A percentile compares a stretch with the other conserved stretches of the same genome.
Evolutionary conservation across 2,329 filamentous ascomycete genomes (phyloP).

Genomic region (Aspergillus bombycis): DNA sequence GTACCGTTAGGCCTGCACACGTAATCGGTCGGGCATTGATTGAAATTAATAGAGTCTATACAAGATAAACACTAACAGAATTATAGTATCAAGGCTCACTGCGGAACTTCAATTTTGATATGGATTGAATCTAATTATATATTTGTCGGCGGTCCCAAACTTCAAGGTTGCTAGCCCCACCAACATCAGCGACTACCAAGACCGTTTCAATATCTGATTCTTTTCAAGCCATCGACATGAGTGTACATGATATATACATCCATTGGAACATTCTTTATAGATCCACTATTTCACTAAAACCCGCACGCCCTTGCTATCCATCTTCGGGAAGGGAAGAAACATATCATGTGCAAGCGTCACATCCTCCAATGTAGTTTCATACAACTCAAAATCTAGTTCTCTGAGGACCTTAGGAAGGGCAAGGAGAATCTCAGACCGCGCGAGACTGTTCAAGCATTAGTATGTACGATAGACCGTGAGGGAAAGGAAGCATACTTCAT

Average conservation of each 20-base stretch:
- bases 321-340: constrained; percentile 23
- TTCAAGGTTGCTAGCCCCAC: too few species aligned
- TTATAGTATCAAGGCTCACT: too few species aligned
- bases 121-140: too few species aligned
- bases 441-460: constrained; percentile 27
- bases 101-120: too few species aligned
- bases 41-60: too few species aligned
- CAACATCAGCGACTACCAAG: background rate
- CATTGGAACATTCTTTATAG: too few species aligned
- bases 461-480: background rate
- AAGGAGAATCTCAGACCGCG: constrained; percentile 37
- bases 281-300: constrained; percentile 15
- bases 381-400: constrained; percentile 33
- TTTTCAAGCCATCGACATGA: background rate
- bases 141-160: too few species aligned
- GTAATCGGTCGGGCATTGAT: background rate
- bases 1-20: background rate
- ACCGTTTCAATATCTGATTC: rapidly evolving
- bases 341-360: constrained; percentile 32
- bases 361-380: constrained; percentile 36
- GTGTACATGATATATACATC: background rate
- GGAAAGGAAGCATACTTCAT: constrained; percentile 38
- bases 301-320: constrained; percentile 24
- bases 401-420: constrained; percentile 32
- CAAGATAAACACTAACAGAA: too few species aligned